These are phyloP conservation scores for Cadophora gregata DNA, from an alignment of 2,329 filamentous ascomycete genomes.

Conservation along the genomic window DNA sequence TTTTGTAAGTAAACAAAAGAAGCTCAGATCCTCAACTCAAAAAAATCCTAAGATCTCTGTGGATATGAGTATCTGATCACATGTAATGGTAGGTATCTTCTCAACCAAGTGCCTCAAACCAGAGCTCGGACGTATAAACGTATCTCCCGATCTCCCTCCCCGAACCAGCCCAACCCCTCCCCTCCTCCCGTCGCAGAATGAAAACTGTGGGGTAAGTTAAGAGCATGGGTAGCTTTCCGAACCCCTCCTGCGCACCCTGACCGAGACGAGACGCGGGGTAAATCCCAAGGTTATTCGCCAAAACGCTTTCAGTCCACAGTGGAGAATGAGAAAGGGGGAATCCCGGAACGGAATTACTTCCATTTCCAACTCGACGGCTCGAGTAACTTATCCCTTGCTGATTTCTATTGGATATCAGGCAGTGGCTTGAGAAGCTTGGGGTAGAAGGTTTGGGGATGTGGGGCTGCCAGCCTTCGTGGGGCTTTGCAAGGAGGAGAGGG, in stretches of 20 bases:
- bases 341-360: background rate
- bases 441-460: background rate
- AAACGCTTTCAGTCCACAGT: background rate
- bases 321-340: background rate
- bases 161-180: background rate
- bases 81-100: no score
- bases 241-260: background rate
- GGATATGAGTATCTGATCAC: no score
- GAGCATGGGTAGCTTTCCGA: background rate
- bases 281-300: background rate
- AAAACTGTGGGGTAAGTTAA: constrained; percentile 2
- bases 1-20: constrained; percentile 1
- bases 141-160: constrained; percentile 3
- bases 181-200: background rate
- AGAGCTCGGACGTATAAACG: no score
- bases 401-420: background rate
- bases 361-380: background rate
- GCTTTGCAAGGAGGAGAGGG: background rate
- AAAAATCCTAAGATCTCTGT: no score
- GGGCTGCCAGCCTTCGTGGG: constrained; percentile 13
- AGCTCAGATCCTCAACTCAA: no score
- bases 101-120: no score
- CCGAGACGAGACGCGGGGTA: background rate
- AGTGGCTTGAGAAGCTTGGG: background rate
- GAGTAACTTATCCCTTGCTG: no score